phyloP scores from a whole-genome alignment of 1,284 basidiomycete genomes.

The Volvariella surrecta region DNA sequence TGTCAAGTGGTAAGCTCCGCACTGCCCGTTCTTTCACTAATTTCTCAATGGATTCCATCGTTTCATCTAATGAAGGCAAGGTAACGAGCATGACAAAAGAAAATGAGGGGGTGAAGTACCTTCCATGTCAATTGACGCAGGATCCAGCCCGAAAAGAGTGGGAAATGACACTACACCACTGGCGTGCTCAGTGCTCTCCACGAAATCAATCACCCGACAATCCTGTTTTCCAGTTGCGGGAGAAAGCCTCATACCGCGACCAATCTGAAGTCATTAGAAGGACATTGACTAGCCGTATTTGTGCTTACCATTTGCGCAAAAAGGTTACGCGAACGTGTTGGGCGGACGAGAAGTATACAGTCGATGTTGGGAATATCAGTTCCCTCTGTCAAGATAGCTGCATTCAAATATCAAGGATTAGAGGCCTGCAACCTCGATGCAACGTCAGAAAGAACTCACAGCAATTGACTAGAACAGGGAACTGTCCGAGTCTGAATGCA shows the following conservation, averaged over 20 bases:
- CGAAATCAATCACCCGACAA: conserved; percentile 89
- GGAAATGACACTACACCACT: conserved; percentile 75
- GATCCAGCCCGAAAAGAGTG: conserved; percentile 81
- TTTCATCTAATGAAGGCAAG: conserved; percentile 33
- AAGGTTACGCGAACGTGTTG: conserved; percentile 83
- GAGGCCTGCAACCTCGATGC: not conserved
- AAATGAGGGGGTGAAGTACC: too few species aligned
- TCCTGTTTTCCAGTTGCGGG: conserved; percentile 77
- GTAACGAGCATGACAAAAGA: too few species aligned
- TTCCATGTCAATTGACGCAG: conserved; percentile 53
- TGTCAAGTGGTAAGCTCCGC: conserved; percentile 12
- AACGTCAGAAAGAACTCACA: conserved; percentile 35
- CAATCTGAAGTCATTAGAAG: conserved; percentile 52
- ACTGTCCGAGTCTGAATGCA: conserved; percentile 65
- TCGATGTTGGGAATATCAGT: conserved; percentile 91
- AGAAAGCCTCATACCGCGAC: conserved; percentile 84
- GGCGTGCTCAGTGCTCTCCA: conserved; percentile 69
- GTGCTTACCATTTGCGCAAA: conserved; percentile 84
- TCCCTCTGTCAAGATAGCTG: conserved; percentile 88
- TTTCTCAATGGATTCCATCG: conserved; percentile 37
- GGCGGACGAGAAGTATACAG: conserved; percentile 80
- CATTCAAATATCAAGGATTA: conserved; percentile 1
- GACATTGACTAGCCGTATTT: not conserved
- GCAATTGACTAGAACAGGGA: conserved; percentile 90
- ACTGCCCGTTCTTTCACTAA: conserved; percentile 13